A percentile compares a stretch with the other conserved stretches of the same genome.
phyloP scores from a whole-genome alignment of 2,329 filamentous ascomycete genomes.

The Colletotrichum sp. region DNA sequence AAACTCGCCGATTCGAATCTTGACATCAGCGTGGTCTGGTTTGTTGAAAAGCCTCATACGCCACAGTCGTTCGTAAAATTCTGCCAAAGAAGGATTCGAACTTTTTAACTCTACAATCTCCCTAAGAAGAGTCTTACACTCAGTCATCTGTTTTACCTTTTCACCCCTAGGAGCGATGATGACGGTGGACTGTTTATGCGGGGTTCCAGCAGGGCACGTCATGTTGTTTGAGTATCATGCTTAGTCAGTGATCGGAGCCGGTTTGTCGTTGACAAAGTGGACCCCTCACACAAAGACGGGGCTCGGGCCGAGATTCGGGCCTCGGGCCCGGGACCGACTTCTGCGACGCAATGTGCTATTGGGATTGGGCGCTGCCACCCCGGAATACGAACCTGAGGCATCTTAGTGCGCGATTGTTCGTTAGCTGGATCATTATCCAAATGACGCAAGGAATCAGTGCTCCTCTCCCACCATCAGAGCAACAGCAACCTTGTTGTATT shows the following conservation, averaged over 20 bases:
- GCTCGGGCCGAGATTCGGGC: neutral
- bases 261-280: neutral
- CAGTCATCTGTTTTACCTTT: neutral
- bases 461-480: too few relatives aligned
- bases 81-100: neutral
- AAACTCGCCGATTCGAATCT: neutral
- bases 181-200: neutral
- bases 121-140: neutral
- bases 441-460: too few relatives aligned
- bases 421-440: too few relatives aligned
- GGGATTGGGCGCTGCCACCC: neutral
- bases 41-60: neutral
- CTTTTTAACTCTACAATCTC: neutral
- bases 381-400: neutral
- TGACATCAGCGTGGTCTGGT: neutral
- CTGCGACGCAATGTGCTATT: neutral
- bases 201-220: neutral
- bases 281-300: neutral
- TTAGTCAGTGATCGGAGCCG: neutral
- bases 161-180: neutral
- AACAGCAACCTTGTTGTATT: too few relatives aligned
- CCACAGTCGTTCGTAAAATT: neutral
- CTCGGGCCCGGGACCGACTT: neutral
- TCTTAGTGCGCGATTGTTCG: too few relatives aligned
- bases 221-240: neutral